phyloP scores from a whole-genome alignment of 805 yeast genomes.

The Ogataea nitratoaversa region DNA sequence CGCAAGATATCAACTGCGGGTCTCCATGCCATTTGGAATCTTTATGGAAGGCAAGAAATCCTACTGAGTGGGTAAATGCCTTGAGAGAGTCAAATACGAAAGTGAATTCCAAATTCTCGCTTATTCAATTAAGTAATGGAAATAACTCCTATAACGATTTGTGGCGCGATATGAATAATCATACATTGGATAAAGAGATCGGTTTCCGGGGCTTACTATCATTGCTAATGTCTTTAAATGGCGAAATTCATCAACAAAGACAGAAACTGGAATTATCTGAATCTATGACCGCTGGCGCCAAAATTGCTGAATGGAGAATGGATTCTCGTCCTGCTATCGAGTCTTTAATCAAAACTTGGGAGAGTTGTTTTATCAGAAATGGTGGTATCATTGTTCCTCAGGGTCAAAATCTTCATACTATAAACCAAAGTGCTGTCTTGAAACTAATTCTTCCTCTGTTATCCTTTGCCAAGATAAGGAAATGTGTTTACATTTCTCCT shows the following conservation, averaged over 20 bases:
- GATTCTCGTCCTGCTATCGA: slow-evolving; percentile 56
- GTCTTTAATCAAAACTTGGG: slow-evolving; percentile 63
- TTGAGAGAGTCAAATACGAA: slow-evolving; percentile 34
- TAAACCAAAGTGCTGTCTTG: slow-evolving; percentile 50
- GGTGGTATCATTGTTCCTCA: slow-evolving; percentile 60
- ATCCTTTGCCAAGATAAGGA: slow-evolving; percentile 62
- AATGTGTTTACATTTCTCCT: slow-evolving; percentile 58
- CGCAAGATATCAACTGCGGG: slow-evolving; percentile 55
- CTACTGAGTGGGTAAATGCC: slow-evolving; percentile 47
- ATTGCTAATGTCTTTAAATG: slow-evolving; percentile 62
- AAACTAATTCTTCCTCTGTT: slow-evolving; percentile 65
- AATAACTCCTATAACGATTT: slow-evolving; percentile 47
- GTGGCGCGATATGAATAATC: slow-evolving; percentile 45
- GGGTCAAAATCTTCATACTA: slow-evolving; percentile 43
- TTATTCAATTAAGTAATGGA: slow-evolving; percentile 56
- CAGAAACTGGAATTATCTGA: slow-evolving; percentile 28
- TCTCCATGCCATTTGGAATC: slow-evolving; percentile 56
- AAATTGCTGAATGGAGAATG: slow-evolving; percentile 62
- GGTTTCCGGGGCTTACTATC: slow-evolving; percentile 50
- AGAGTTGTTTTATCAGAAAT: slow-evolving; percentile 51
- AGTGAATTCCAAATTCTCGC: slow-evolving; percentile 49
- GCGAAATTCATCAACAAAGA: slow-evolving; percentile 54
- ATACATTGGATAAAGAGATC: slow-evolving; percentile 33
- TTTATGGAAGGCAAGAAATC: slow-evolving; percentile 52
- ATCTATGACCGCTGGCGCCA: slow-evolving; percentile 34